Base-by-base conservation (phyloP, 768 basidiomycete genomes). In the Kwoniella sp. region DNA sequence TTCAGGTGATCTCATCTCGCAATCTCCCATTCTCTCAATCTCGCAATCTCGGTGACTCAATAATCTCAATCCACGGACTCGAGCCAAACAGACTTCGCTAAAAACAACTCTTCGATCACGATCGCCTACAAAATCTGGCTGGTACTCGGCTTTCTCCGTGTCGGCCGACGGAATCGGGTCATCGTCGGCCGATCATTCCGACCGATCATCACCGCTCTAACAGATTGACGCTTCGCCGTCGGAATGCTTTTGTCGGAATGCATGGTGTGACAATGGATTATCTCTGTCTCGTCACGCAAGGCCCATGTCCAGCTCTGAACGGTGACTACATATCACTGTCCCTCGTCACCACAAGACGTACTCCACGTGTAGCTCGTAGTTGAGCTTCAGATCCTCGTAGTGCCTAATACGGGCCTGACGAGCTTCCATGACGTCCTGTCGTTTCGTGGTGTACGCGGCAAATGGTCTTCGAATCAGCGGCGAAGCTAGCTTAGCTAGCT, bases 341-440 rank as follows among this genome's bases (percentile, higher is more conserved):
- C 11, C 9, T 41, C 38, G 20, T 41, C 29, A 54, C 58, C 54
- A 61, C 51, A 54, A 55, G 8, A 64, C 67, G 30, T 64, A 61
- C 58, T 68, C 67, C 12, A 68, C 30, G 31, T 61, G 38, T 4
- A 68, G 41, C 13, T 61, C 4, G 31, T 60, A 60, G 22, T 64
- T 57, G 26, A 57, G 23, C 22, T 59, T 58, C 23, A 64, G 58
- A 34, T 68, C 53, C 15, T 29, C 29, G n/a, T 58, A 68, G 54
- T 63, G 61, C 47, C 23, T 37, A 2, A 68, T 55, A 13, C 63
- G 37, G 41, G 53, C 60, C 52, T 68, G 58, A 22, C 63, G 57
- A 63, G 67, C 63, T 50, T 47, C 9, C 20, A 31, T 22, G 17
- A 37, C 52, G 22, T 60, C 63, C 67, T 68, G n/a, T n/a, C n/a